These are phyloP conservation scores for Collybia sp. DNA, from an alignment of 768 basidiomycete genomes.

Conservation along the genomic window DNA sequence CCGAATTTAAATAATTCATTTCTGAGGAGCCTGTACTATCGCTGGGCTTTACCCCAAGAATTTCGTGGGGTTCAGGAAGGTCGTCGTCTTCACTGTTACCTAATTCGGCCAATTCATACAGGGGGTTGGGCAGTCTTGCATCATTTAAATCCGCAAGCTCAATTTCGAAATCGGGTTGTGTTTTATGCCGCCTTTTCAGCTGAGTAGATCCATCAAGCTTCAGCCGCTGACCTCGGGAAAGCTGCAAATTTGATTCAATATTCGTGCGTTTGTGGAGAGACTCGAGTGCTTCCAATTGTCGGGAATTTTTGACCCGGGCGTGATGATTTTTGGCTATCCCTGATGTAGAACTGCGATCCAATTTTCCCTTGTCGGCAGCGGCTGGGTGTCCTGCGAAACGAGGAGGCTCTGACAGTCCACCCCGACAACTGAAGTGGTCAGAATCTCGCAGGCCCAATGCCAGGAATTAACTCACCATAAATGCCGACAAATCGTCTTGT, in stretches of 20 bases:
- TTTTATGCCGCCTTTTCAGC: slow-evolving; percentile 23
- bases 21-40: slow-evolving; percentile 17
- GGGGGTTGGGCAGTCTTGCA: slow-evolving; percentile 6
- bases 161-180: slow-evolving; percentile 42
- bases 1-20: slow-evolving; percentile 35
- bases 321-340: slow-evolving; percentile 4
- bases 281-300: slow-evolving; percentile 35
- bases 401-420: slow-evolving; percentile 55
- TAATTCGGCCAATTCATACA: slow-evolving; percentile 14
- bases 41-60: slow-evolving; percentile 10
- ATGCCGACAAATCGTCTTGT: slow-evolving; percentile 73
- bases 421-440: slow-evolving; percentile 55
- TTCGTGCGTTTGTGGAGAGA: slow-evolving; percentile 36
- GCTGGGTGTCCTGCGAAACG: slow-evolving; percentile 18
- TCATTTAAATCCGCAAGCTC: slow-evolving; percentile 41
- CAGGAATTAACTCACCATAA: slow-evolving; percentile 46
- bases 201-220: slow-evolving; percentile 31
- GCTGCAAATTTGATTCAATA: slow-evolving; percentile 30
- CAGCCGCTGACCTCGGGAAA: slow-evolving; percentile 35
- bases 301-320: slow-evolving; percentile 11
- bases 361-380: slow-evolving; percentile 7
- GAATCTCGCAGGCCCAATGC: neutral
- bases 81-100: slow-evolving; percentile 34
- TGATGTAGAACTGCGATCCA: slow-evolving; percentile 4
- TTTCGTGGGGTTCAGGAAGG: slow-evolving; percentile 34